Conservation (phyloP, 768 basidiomycete genomes). For the Lactarius hengduanensis region DNA sequence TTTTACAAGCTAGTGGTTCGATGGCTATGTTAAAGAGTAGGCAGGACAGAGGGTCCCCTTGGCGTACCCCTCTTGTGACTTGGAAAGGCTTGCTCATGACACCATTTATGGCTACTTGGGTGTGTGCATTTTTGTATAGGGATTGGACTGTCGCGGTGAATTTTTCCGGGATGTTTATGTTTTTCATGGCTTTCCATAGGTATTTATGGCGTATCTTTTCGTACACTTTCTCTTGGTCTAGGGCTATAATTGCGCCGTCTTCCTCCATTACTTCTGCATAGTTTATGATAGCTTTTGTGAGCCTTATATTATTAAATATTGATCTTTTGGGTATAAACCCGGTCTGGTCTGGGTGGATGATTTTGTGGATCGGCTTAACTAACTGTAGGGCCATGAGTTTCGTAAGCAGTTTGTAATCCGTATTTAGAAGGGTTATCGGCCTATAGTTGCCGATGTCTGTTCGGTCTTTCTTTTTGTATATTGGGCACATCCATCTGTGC, state of each 20-base stretch:
- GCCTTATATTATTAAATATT: constrained; percentile 9
- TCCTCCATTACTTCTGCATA: constrained; percentile 3
- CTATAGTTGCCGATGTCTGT: no score
- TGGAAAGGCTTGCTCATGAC: neutral
- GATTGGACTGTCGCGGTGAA: constrained; percentile 7
- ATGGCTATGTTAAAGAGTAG: constrained; percentile 15
- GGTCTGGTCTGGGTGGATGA: no score
- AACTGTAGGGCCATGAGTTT: no score
- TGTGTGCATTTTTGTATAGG: neutral
- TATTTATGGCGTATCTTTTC: constrained; percentile 3
- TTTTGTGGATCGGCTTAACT: no score
- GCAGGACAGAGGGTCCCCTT: constrained; percentile 17
- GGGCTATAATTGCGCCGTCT: neutral
- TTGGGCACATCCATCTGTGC: no score
- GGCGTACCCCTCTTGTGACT: constrained; percentile 5
- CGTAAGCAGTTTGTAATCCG: no score
- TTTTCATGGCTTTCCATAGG: constrained; percentile 5
- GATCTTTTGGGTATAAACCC: neutral
- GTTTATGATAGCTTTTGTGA: neutral
- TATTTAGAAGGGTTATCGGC: no score
- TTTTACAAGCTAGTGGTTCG: neutral
- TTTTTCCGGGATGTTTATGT: neutral
- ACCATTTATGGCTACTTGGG: neutral
- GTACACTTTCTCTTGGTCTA: neutral
- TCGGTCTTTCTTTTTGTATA: no score